Percentiles rank a stretch among this genome's conserved stretches.
phyloP scores from a whole-genome alignment of 768 basidiomycete species.

The Floccularia luteovirens region DNA sequence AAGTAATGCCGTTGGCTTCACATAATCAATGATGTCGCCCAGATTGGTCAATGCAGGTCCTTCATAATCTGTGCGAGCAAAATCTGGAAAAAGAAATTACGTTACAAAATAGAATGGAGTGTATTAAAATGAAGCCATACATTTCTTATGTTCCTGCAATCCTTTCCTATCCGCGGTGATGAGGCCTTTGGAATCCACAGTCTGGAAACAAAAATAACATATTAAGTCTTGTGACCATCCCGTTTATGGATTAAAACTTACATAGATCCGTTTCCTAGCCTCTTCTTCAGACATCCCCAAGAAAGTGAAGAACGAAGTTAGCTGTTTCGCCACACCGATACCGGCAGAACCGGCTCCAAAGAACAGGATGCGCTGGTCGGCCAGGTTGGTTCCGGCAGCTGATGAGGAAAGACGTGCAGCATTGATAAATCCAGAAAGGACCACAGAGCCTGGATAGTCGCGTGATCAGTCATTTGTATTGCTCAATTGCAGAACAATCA shows the following conservation, averaged over 20 bases:
- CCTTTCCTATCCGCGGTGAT: conserved; percentile 63
- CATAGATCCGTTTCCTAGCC: conserved; percentile 61
- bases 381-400: conserved; percentile 45
- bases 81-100: conserved; percentile 45
- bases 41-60: conserved; percentile 55
- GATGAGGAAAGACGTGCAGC: conserved; percentile 56
- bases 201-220: conserved; percentile 24
- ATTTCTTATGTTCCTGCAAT: conserved; percentile 69
- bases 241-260: conserved; percentile 19
- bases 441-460: conserved; percentile 46
- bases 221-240: not conserved
- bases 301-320: conserved; percentile 75
- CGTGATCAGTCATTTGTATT: conserved; percentile 4
- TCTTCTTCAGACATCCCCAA: conserved; percentile 59
- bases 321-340: conserved; percentile 82
- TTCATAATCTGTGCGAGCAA: conserved; percentile 64
- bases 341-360: conserved; percentile 89
- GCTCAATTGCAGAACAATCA: conserved; percentile 4
- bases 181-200: conserved; percentile 73
- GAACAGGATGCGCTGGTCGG: conserved; percentile 80
- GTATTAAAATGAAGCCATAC: conserved; percentile 20
- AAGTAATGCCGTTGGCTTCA: conserved; percentile 72
- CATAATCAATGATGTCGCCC: conserved; percentile 59
- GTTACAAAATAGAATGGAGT: conserved; percentile 17
- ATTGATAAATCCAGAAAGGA: conserved; percentile 69